Evolutionary conservation across 164 flowering plant genomes (phyloP), one percentile per base, ranked within the genome.

Genomic region (Sedum album): DNA sequence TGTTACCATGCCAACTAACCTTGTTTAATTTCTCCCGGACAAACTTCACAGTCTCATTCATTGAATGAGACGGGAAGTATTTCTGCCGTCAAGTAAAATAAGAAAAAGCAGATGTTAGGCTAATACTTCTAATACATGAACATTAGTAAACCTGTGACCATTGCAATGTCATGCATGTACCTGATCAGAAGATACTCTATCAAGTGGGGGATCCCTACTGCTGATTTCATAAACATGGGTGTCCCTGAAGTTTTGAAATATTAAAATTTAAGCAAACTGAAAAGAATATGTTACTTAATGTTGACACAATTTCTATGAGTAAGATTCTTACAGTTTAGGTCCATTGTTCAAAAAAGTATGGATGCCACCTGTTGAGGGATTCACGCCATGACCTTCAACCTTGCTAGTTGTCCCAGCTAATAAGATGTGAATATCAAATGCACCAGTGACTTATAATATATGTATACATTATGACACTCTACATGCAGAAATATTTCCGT

Each of bases 1-100:
- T 28, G 33, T 17, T 20, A 57, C 0, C 26, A 20, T 6, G 2
- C 62, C 20, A 28, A 28, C 26, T 68, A 76, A 93, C 96, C 96
- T 93, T 86, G 69, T 85, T 79, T 18, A 93, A 86, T 78, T 85
- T 93, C 36, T 89, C 90, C 42, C 96, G 82, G 65, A 90, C 96
- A 70, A 79, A 71, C 31, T 63, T 82, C 65, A 90, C 96, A 2
- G 97, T 89, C 66, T 82, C 82, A 73, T 93, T 93, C 98, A 90
- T 91, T 2, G 97, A 88, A 9, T 83, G 80, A n/a, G 90, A 85
- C 21, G 86, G 67, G 72, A 91, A 93, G 73, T 91, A 91, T 42
- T 86, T 90, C 97, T 88, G 81, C 60, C 23, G 71, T 38, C 36
- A 68, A 72, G 35, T 41, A 66, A 17, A 36, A 21, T 2, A 65